Conservation (phyloP, 352 stramenopile genomes). For the Peronospora farinosa region DNA sequence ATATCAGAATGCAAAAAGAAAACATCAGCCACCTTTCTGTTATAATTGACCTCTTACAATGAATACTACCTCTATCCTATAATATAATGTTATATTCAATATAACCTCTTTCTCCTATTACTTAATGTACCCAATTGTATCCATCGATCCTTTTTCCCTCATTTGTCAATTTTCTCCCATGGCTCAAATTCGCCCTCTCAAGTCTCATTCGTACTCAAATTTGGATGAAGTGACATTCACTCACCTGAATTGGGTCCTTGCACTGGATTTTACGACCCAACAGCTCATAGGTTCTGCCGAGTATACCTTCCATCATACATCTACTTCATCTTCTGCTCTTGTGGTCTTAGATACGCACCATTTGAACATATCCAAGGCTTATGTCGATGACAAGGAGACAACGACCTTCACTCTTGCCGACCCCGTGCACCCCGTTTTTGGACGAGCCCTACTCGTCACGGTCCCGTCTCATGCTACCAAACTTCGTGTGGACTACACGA, state of each 20-base stretch:
- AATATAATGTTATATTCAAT: no score
- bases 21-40: no score
- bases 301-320: slow-evolving; percentile 63
- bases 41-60: no score
- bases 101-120: no score
- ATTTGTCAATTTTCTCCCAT: slow-evolving; percentile 15
- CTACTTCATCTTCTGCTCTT: slow-evolving; percentile 14
- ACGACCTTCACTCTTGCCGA: slow-evolving; percentile 52
- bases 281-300: slow-evolving; percentile 75
- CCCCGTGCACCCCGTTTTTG: slow-evolving; percentile 55
- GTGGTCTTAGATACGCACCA: slow-evolving; percentile 85
- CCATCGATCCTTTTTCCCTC: neutral
- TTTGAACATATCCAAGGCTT: slow-evolving; percentile 57
- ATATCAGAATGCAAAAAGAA: no score
- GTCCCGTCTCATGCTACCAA: slow-evolving; percentile 40
- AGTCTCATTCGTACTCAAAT: slow-evolving; percentile 82
- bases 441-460: slow-evolving; percentile 36
- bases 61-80: no score
- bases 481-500: slow-evolving; percentile 77
- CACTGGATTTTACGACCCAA: slow-evolving; percentile 78
- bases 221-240: slow-evolving; percentile 70
- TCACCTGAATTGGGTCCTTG: slow-evolving; percentile 84
- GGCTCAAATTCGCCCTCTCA: slow-evolving; percentile 14
- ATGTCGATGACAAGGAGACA: slow-evolving; percentile 40
- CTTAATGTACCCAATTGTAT: no score